These are phyloP conservation scores for Saccharomyces hybrid DNA, from an alignment of 1,139 yeast genomes.

Conservation along the genomic window DNA sequence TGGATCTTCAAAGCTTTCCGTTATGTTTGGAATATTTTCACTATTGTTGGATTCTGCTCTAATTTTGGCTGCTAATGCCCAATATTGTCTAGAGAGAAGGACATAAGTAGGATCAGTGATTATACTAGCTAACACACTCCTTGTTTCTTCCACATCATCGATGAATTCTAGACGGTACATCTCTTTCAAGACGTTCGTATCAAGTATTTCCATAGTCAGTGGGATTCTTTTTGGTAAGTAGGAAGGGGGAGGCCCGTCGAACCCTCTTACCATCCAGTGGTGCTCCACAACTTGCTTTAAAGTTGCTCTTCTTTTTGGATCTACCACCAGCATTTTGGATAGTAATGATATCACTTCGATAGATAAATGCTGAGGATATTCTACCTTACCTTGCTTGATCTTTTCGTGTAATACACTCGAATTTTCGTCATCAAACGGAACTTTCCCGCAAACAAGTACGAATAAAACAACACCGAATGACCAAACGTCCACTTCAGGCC, in stretches of 20 bases:
- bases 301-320: conserved; percentile 71
- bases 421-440: conserved; percentile 95
- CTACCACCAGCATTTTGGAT: conserved; percentile 83
- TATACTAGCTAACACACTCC: conserved; percentile 48
- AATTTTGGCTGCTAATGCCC: conserved; percentile 11
- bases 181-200: conserved; percentile 58
- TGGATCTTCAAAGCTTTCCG: conserved; percentile 53
- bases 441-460: conserved; percentile 91
- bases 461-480: conserved; percentile 92
- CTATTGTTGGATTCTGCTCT: conserved; percentile 5
- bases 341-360: conserved; percentile 71
- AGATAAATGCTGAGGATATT: conserved; percentile 75
- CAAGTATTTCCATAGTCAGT: conserved; percentile 51
- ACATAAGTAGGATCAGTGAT: conserved; percentile 62
- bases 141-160: conserved; percentile 47
- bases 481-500: conserved; percentile 98
- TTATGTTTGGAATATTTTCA: conserved; percentile 3
- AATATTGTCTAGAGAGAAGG: conserved; percentile 28
- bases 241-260: conserved; percentile 59
- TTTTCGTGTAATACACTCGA: conserved; percentile 88
- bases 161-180: conserved; percentile 82
- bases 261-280: conserved; percentile 93
- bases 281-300: conserved; percentile 72
- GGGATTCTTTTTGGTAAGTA: conserved; percentile 73
- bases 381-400: conserved; percentile 84